Conservation (phyloP, 1,284 basidiomycete genomes). For the Cutaneotrichosporon sp. region DNA sequence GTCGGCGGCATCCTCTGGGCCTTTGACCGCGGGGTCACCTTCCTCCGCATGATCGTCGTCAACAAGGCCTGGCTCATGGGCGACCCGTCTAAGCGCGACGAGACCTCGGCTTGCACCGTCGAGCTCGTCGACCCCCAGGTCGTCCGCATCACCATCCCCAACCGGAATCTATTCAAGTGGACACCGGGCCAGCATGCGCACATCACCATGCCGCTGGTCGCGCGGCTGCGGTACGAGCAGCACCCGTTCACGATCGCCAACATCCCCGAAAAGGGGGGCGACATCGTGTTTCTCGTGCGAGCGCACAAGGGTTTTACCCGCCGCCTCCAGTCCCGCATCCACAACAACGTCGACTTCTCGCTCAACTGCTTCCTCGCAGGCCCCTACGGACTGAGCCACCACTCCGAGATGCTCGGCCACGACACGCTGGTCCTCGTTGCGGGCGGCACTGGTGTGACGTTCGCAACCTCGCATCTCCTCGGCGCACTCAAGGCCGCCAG, state of each 20-base stretch:
- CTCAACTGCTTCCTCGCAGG: constrained; percentile 39
- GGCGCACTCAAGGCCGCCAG: constrained; percentile 26
- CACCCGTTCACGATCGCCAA: constrained; percentile 44
- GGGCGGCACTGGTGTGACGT: constrained; percentile 43
- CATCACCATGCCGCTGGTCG: constrained; percentile 37
- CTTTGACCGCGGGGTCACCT: constrained; percentile 58
- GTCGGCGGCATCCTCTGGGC: constrained; percentile 54
- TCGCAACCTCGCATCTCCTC: constrained; percentile 31
- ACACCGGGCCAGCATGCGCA: constrained; percentile 39
- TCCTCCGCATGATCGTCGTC: constrained; percentile 54
- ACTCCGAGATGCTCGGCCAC: constrained; percentile 19
- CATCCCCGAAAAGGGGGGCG: constrained; percentile 13
- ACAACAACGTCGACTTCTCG: constrained; percentile 12
- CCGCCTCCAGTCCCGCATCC: constrained; percentile 22
- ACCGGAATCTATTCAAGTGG: constrained; percentile 25
- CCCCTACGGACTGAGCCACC: constrained; percentile 33
- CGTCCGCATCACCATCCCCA: constrained; percentile 13
- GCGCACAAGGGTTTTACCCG: constrained; percentile 33
- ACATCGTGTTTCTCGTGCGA: constrained; percentile 15
- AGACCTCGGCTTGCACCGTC: constrained; percentile 36
- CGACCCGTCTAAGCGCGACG: constrained; percentile 17
- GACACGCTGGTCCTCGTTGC: constrained; percentile 38
- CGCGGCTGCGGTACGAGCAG: constrained; percentile 39
- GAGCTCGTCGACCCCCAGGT: constrained; percentile 54
- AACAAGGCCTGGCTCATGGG: constrained; percentile 53